These are phyloP conservation scores for Blepharisma japonicum DNA, from an alignment of 73 alveolate species.

Conservation along the genomic window DNA sequence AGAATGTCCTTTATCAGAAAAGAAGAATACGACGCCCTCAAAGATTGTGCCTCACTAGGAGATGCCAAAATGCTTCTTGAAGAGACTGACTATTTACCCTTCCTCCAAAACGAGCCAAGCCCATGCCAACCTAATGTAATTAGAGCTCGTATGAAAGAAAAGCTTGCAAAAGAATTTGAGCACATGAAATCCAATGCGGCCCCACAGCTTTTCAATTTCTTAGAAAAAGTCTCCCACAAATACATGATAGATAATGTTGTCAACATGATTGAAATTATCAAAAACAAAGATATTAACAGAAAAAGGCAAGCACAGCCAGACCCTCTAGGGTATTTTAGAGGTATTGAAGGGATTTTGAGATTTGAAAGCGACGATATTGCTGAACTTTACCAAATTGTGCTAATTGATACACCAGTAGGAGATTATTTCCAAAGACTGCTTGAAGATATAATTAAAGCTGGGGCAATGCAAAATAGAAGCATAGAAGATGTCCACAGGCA, in stretches of 20 bases:
- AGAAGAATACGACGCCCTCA: slow-evolving; percentile 84
- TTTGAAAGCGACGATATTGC: slow-evolving; percentile 95
- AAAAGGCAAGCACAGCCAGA: slow-evolving; percentile 70
- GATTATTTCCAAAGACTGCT: slow-evolving; percentile 90
- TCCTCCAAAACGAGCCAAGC: slow-evolving; percentile 77
- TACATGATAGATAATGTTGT: slow-evolving; percentile 97
- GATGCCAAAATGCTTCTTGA: slow-evolving; percentile 82
- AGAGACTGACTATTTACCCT: slow-evolving; percentile 86
- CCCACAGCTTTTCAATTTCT: slow-evolving; percentile 84
- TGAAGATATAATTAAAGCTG: slow-evolving; percentile 75
- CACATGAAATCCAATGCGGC: slow-evolving; percentile 86
- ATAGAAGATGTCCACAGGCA: slow-evolving; percentile 41
- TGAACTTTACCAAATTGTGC: slow-evolving; percentile 90
- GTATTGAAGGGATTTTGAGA: slow-evolving; percentile 87
- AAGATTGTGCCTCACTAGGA: slow-evolving; percentile 76
- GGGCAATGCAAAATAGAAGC: slow-evolving; percentile 57
- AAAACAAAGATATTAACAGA: slow-evolving; percentile 74
- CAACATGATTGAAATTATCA: slow-evolving; percentile 93
- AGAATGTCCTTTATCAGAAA: slow-evolving; percentile 93
- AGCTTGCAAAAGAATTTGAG: slow-evolving; percentile 93
- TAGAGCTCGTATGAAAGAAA: slow-evolving; percentile 79
- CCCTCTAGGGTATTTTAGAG: slow-evolving; percentile 98
- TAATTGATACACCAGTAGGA: slow-evolving; percentile 97
- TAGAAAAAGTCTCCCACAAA: slow-evolving; percentile 32
- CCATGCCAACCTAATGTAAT: slow-evolving; percentile 65